Conservation (phyloP, 2,329 filamentous ascomycete genomes). For the Pyrenophora teres region DNA sequence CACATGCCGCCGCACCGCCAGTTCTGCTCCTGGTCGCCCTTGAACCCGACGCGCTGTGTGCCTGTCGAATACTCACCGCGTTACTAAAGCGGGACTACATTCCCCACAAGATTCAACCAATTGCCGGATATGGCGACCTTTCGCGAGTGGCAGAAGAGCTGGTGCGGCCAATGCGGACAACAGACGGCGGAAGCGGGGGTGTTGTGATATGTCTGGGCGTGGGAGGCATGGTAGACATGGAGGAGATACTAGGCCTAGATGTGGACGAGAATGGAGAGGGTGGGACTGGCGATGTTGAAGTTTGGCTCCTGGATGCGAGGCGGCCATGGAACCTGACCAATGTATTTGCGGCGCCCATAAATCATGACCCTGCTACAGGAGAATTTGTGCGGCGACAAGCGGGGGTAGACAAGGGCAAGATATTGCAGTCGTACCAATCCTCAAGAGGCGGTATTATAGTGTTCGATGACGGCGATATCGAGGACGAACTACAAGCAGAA, state of each 20-base stretch:
- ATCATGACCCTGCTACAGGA: conserved; percentile 53
- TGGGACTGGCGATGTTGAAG: conserved; percentile 80
- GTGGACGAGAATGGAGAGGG: conserved; percentile 65
- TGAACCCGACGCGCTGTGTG: conserved; percentile 93
- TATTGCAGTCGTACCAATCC: conserved; percentile 73
- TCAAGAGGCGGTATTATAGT: conserved; percentile 88
- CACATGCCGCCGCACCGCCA: conserved; percentile 87
- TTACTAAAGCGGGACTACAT: conserved; percentile 98
- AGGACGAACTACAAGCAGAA: conserved; percentile 76
- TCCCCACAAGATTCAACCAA: conserved; percentile 93
- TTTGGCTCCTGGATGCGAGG: conserved; percentile 91
- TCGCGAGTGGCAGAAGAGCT: conserved; percentile 77
- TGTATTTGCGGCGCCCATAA: conserved; percentile 73
- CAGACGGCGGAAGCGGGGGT: conserved; percentile 81
- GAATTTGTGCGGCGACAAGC: conserved; percentile 58
- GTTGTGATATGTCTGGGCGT: conserved; percentile 92
- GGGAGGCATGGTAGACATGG: conserved; percentile 87
- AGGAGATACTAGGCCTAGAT: conserved; percentile 76
- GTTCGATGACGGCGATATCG: conserved; percentile 94
- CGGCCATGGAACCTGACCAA: conserved; percentile 95
- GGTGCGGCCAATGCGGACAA: conserved; percentile 83
- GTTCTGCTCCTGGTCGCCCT: conserved; percentile 91
- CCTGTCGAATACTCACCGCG: conserved; percentile 88
- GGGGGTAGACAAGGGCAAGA: conserved; percentile 74
- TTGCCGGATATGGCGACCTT: conserved; percentile 90